Conservation (phyloP, 73 alveolate species). For the Paramecium caudatum region DNA sequence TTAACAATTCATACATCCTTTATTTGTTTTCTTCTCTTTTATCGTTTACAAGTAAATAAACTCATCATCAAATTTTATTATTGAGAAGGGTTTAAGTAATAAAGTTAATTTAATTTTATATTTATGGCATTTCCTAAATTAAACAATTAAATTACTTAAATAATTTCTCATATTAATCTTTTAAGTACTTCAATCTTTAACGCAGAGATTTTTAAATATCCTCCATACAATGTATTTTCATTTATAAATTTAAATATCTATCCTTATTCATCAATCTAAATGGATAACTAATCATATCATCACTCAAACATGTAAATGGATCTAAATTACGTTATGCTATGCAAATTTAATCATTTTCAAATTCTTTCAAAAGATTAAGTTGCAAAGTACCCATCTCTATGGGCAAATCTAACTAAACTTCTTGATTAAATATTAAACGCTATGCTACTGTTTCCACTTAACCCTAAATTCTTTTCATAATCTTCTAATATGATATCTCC, state of each 20-base stretch:
- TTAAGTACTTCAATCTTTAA: too few relatives aligned
- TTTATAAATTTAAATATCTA: neutral
- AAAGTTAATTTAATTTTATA: constrained; percentile 14
- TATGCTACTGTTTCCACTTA: constrained; percentile 31
- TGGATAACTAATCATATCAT: neutral
- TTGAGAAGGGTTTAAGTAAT: constrained; percentile 12
- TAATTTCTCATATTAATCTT: constrained; percentile 17
- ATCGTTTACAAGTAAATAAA: neutral
- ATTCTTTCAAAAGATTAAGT: neutral
- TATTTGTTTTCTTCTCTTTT: neutral
- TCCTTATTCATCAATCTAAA: neutral
- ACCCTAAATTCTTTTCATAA: constrained; percentile 1
- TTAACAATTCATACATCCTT: neutral
- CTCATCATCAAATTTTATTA: constrained; percentile 40
- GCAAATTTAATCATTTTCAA: neutral
- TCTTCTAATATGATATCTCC: neutral
- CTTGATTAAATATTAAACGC: neutral
- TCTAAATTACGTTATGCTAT: constrained; percentile 43
- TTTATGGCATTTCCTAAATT: constrained; percentile 12
- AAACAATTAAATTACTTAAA: neutral
- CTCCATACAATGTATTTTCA: neutral
- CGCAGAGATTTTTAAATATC: too few relatives aligned
- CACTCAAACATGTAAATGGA: constrained; percentile 32
- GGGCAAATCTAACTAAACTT: neutral
- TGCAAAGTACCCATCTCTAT: constrained; percentile 27